Base-by-base conservation (phyloP, 2,329 filamentous ascomycete genomes). In the Monosporascus ibericus region DNA sequence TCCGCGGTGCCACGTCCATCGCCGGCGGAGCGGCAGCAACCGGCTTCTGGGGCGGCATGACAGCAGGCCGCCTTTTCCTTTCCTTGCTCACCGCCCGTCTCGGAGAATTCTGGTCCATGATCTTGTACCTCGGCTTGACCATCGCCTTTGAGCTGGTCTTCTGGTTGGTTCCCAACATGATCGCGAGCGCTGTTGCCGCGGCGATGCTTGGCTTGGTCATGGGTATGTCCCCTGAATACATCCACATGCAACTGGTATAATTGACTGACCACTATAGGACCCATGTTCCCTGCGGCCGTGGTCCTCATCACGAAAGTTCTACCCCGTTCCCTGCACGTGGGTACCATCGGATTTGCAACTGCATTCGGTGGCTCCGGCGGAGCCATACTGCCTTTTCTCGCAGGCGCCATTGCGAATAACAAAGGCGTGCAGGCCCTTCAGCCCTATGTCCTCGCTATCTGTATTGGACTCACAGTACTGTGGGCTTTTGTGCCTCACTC, bases 91-190 rank as follows among this genome's bases (percentile, higher is more conserved):
- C 39, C 39, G 22, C 39, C n/a, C n/a, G 39, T 34, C 30, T 34
- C 9, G 30, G 30, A 14, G 30, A 34, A 34, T 82, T 94, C 72
- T 83, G 82, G 0, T 85, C 84, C 0, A 92, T 88, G 0, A 85
- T 88, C 0, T 95, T 92, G 71, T 95, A 90, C 90, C 78, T 90
- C 40, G 90, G 90, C 0, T 77, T 95, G 57, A 92, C 89, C 0
- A 67, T 90, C 0, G 90, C 39, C 79, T 87, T 50, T 68, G 75
- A 6, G 65, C 73, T 11, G 94, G 94, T 67, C 76, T 92, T 8
- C 62, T 79, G 4, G 80, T 90, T 50, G 81, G 62, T 0, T 75
- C 90, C 30, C 79, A 90, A 63, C 72, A 81, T 92, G 5, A 84
- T 94, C 0, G 88, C 88, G 0, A 81, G 82, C 52, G 90, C 92